Evolutionary conservation across 164 flowering plant genomes (phyloP).

Genomic region (Berberis vulgaris): DNA sequence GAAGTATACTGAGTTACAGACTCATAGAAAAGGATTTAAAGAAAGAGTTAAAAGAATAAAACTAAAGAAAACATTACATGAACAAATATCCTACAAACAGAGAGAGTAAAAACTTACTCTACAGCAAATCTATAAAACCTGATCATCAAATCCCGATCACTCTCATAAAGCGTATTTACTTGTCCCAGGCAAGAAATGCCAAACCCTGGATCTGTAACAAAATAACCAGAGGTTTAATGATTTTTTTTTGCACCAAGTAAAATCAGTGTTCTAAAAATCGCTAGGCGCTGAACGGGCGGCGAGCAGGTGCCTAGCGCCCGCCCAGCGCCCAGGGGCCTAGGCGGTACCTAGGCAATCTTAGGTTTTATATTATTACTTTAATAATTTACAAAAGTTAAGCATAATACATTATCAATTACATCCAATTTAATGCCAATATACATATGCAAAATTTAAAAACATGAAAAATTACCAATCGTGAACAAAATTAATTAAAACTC

Average conservation of each 20-base stretch:
- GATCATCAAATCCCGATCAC: slow-evolving; percentile 78
- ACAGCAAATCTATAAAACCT: slow-evolving; percentile 70
- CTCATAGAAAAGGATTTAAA: not conserved
- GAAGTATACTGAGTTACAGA: not conserved
- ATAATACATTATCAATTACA: too few relatives aligned
- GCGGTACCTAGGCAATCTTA: too few relatives aligned
- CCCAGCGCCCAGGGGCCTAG: too few relatives aligned
- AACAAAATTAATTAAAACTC: too few relatives aligned
- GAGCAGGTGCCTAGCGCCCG: too few relatives aligned
- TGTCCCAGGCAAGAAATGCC: slow-evolving; percentile 82
- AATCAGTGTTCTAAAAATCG: too few relatives aligned
- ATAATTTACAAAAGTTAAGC: too few relatives aligned
- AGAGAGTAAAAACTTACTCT: slow-evolving; percentile 29
- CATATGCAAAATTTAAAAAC: too few relatives aligned
- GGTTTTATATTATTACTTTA: too few relatives aligned
- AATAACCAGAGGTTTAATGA: not conserved
- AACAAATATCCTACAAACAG: not conserved
- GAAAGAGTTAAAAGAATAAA: not conserved
- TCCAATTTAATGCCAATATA: too few relatives aligned
- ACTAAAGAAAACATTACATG: not conserved
- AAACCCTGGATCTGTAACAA: slow-evolving; percentile 68
- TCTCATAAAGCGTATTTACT: slow-evolving; percentile 59
- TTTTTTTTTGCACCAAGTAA: not conserved
- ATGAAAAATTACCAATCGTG: too few relatives aligned
- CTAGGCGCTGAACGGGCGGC: too few relatives aligned